phyloP scores from a whole-genome alignment of 2,329 filamentous ascomycete species.

The Fusarium chuoi region DNA sequence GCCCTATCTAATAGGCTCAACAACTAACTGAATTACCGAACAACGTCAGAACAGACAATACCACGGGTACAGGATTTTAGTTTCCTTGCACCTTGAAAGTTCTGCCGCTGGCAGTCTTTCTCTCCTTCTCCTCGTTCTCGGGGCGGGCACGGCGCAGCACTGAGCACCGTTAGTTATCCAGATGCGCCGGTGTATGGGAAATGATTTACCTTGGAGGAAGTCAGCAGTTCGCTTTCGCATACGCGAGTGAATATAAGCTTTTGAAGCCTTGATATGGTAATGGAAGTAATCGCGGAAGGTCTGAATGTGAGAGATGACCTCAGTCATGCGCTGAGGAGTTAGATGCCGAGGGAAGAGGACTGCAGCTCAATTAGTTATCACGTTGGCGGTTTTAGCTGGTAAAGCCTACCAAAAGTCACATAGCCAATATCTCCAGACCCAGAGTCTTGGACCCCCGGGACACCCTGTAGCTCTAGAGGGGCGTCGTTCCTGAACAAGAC shows the following conservation, averaged over 20 bases:
- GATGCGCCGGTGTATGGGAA: neutral
- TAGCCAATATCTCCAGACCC: conserved; percentile 92
- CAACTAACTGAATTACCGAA: conserved; percentile 13
- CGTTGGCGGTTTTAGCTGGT: neutral
- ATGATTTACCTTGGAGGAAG: conserved; percentile 88
- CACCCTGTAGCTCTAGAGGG: conserved; percentile 87
- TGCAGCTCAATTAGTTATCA: conserved; percentile 51
- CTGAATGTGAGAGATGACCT: conserved; percentile 98
- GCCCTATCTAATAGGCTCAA: conserved; percentile 15
- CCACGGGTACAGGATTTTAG: conserved; percentile 33
- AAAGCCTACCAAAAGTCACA: conserved; percentile 88
- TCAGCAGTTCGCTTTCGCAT: conserved; percentile 98
- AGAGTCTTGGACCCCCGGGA: conserved; percentile 81
- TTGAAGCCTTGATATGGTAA: conserved; percentile 99
- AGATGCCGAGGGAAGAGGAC: conserved; percentile 97
- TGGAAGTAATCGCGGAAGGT: conserved; percentile 99
- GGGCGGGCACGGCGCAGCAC: conserved; percentile 96
- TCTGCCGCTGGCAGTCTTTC: conserved; percentile 96
- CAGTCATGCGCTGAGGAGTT: conserved; percentile 86
- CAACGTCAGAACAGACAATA: conserved; percentile 11
- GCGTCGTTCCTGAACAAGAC: conserved; percentile 96
- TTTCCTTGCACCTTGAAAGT: conserved; percentile 75
- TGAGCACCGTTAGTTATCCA: conserved; percentile 53
- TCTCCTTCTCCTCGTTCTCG: conserved; percentile 95
- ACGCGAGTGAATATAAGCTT: conserved; percentile 98